Conservation (phyloP, 108 stramenopile species). For the Ochromonas danica region DNA sequence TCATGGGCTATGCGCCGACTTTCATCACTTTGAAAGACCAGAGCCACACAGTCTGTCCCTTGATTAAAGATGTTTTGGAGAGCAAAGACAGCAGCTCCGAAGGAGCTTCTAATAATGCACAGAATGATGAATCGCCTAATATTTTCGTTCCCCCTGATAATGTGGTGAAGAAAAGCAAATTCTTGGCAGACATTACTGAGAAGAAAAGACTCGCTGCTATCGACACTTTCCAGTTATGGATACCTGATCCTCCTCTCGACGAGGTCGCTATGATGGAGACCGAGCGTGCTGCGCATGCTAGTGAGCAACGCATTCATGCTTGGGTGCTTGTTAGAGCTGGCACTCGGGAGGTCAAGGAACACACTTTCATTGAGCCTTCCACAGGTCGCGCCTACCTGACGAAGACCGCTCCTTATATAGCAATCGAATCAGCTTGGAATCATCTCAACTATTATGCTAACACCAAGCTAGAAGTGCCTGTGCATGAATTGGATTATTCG, state of each 20-base stretch:
- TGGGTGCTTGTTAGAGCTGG: conserved; percentile 71
- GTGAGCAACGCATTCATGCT: conserved; percentile 56
- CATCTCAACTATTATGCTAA: conserved; percentile 71
- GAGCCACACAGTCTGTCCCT: conserved; percentile 38
- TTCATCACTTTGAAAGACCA: conserved; percentile 52
- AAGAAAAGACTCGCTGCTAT: neutral
- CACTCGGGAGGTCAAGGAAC: conserved; percentile 46
- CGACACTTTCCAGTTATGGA: conserved; percentile 22
- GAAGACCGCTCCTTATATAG: conserved; percentile 54
- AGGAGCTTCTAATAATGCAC: neutral
- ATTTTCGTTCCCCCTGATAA: conserved; percentile 28
- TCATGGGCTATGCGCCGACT: conserved; percentile 61
- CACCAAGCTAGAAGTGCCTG: conserved; percentile 26
- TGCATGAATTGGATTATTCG: neutral
- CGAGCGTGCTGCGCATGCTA: conserved; percentile 40
- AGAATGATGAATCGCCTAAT: neutral
- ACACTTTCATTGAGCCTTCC: conserved; percentile 67
- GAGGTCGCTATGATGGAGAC: conserved; percentile 23
- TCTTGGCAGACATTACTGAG: neutral
- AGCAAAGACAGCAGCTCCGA: neutral
- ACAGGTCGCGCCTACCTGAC: conserved; percentile 61
- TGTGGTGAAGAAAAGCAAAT: neutral
- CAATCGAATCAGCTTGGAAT: conserved; percentile 66
- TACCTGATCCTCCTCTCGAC: neutral
- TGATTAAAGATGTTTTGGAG: neutral